Evolutionary conservation across 495 filamentous ascomycete genomes (phyloP).

Genomic region (Parathielavia hyrcaniae): DNA sequence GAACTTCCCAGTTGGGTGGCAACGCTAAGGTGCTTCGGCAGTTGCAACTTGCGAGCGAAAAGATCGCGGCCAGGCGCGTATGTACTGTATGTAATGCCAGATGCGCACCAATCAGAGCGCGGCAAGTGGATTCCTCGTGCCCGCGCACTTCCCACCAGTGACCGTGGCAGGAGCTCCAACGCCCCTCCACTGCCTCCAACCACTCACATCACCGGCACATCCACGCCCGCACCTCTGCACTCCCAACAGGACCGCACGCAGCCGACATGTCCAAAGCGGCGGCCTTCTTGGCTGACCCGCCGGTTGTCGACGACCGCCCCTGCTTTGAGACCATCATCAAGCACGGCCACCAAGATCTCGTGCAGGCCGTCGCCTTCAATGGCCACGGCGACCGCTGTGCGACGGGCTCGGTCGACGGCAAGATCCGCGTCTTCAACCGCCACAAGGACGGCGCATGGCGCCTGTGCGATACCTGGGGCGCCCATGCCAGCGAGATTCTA

Average conservation of each 20-base stretch:
- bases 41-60: too few species aligned
- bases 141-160: not conserved
- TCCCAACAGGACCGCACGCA: not conserved
- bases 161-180: not conserved
- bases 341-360: conserved; percentile 62
- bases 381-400: conserved; percentile 84
- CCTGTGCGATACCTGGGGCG: conserved; percentile 79
- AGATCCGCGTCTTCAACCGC: conserved; percentile 83
- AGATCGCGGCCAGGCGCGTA: too few species aligned
- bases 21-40: too few species aligned
- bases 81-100: too few species aligned
- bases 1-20: too few species aligned
- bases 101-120: not conserved
- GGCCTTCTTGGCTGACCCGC: conserved; percentile 60
- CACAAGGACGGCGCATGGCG: conserved; percentile 72
- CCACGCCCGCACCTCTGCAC: not conserved
- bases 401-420: conserved; percentile 86
- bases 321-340: conserved; percentile 45
- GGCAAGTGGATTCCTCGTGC: too few species aligned
- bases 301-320: conserved; percentile 68
- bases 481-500: conserved; percentile 84
- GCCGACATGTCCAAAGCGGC: conserved; percentile 23
- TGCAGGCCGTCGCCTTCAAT: conserved; percentile 64
- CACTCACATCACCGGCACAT: not conserved
- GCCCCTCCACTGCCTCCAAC: not conserved